Base-by-base conservation (phyloP, 306 rosid species). In the Castanospermum australe region DNA sequence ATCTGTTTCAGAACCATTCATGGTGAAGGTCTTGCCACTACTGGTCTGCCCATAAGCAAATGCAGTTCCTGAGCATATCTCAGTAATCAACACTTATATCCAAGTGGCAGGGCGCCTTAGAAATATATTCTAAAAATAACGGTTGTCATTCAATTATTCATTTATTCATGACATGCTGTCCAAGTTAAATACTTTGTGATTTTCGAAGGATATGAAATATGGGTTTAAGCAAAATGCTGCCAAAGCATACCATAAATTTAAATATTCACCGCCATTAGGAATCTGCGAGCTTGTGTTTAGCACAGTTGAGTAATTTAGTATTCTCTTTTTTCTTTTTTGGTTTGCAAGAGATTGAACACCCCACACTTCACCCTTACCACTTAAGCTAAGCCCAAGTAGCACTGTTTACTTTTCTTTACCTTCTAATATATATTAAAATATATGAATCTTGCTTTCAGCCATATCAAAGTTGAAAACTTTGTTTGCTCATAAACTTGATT, bases 41-140 rank as follows among this genome's bases (percentile, higher is more conserved):
- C 99, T 95, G 38, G 99, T 95, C 87, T 91, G 99, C 51, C 99
- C 98, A 83, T 95, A 95, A 32, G 99, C 99, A 82, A 95, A 95
- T 45, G 97, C 97, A 64, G 99, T 95, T 84, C 99, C 99, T 95
- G 72, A 14, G 47, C 72, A 84, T 54, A 35, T 72, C 77, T 44
- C 77, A 75, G n/a, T 28, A 24, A 67, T 55, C 55, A 78, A 63
- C 66, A 64, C 74, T 79, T 11, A 62, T 52, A 32, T 63, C 56
- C 41, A 41, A 68, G 54, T 64, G 30, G 38, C 41, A 54, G 4
- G 48, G 21, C 33, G 4, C 14, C 33, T 60, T 71, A 8, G 28
- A 65, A 57, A 50, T 30, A 51, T 22, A 18, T 8, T 25, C 36
- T 30, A 25, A n/a, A 66, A 39, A 13, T 66, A 48, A 44, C 51